Base-by-base conservation (phyloP, 306 rosid species). In the Cucurbita argyrosperma region DNA sequence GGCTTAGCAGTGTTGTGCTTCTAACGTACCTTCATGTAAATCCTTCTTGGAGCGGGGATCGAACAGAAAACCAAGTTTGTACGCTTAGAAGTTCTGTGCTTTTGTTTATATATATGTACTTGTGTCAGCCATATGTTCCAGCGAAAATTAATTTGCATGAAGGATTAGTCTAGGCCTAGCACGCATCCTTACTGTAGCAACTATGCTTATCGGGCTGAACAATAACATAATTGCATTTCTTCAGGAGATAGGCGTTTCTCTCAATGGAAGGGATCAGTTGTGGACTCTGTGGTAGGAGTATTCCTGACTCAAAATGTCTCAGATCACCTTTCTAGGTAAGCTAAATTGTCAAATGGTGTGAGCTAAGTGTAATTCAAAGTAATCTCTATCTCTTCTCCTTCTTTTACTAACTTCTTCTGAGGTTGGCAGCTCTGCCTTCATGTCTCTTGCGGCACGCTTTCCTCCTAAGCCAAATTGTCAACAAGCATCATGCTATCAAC, bases 221-320 rank as follows among this genome's bases (percentile, higher is more conserved):
- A 10, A 52, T 76, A 66, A 56, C 75, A 58, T 55, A 61, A 78
- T 80, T 43, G 38, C 77, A 76, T 79, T 78, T 89, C 62, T 60
- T 78, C 96, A 95, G 99, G 99, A 55, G 99, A 95, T 76, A 89
- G 99, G 71, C 90, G 96, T 76, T 95, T 95, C 85, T 86, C 99
- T 79, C 82, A 49, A 67, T 95, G 99, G 99, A 95, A 95, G 85
- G 99, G 99, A 79, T 95, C 99, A 21, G 97, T 95, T 55, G 81
- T 95, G 79, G 99, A 95, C 86, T 95, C 99, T 5, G 99, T 95
- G 74, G 83, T 95, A 67, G 99, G 99, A 80, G 99, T 95, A 74
- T 95, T 95, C 79, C 96, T 95, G 38, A 95, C 99, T 60, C 99
- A 95, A 79, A 95, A 95, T 84, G 99, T 95, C 53, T 84, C 99